phyloP scores from a whole-genome alignment of 768 basidiomycete species.

The Leccinum barrowsii region DNA sequence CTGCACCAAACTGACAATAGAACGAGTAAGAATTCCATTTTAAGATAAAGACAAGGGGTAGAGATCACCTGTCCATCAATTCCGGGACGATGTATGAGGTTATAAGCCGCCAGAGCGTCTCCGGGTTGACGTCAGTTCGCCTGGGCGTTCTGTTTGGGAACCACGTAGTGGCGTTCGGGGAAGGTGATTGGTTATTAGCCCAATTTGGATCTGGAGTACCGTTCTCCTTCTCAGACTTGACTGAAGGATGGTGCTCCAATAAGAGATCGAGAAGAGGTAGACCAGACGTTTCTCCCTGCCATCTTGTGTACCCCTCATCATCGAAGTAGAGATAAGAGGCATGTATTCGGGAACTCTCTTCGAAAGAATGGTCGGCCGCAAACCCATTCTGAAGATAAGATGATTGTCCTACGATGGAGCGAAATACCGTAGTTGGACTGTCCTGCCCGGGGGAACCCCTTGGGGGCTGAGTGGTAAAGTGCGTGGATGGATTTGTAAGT shows the following conservation, averaged over 20 bases:
- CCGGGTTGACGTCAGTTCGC: conserved; percentile 79
- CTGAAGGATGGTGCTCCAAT: conserved; percentile 60
- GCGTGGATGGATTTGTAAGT: conserved; percentile 76
- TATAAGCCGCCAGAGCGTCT: conserved; percentile 82
- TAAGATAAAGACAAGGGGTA: conserved; percentile 10
- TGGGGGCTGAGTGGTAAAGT: conserved; percentile 53
- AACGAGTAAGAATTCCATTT: conserved; percentile 12
- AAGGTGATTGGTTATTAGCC: conserved; percentile 30
- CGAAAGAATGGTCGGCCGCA: conserved; percentile 44
- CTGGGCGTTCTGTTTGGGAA: conserved; percentile 80
- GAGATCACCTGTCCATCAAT: conserved; percentile 83
- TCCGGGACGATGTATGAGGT: conserved; percentile 85
- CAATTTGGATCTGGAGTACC: conserved; percentile 26
- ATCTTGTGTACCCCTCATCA: conserved; percentile 82
- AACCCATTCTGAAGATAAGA: conserved; percentile 23
- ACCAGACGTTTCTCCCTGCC: conserved; percentile 93
- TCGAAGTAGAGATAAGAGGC: conserved; percentile 85
- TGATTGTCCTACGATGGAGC: conserved; percentile 37
- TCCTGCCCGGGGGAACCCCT: conserved; percentile 43
- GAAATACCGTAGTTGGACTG: conserved; percentile 42
- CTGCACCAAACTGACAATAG: conserved; percentile 59
- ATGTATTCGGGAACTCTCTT: conserved; percentile 61
- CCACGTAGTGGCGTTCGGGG: conserved; percentile 51
- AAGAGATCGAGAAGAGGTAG: conserved; percentile 84
- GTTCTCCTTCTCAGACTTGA: conserved; percentile 34